These are phyloP conservation scores for Tilletia indica DNA, from an alignment of 1,284 basidiomycete species.

Conservation along the genomic window DNA sequence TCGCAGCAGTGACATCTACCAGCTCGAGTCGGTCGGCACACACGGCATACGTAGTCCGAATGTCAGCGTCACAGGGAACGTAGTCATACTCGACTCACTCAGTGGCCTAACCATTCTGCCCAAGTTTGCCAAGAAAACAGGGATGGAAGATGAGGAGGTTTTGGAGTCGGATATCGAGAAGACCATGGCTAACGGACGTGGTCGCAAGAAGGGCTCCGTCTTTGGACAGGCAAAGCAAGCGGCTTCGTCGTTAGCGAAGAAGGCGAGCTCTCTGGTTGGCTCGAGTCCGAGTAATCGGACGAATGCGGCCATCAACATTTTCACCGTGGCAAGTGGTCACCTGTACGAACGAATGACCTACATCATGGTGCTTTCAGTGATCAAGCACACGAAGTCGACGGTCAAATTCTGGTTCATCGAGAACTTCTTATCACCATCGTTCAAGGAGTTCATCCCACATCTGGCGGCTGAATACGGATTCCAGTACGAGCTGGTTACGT, in stretches of 20 bases:
- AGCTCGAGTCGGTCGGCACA: slow-evolving; percentile 69
- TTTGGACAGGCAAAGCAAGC: neutral
- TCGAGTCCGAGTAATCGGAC: slow-evolving; percentile 13
- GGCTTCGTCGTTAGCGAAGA: slow-evolving; percentile 1
- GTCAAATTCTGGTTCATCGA: slow-evolving; percentile 99
- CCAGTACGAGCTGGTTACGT: slow-evolving; percentile 93
- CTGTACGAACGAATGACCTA: slow-evolving; percentile 96
- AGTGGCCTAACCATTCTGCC: slow-evolving; percentile 86
- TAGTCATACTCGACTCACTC: slow-evolving; percentile 68
- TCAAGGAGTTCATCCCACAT: slow-evolving; percentile 92
- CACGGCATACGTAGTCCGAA: slow-evolving; percentile 77
- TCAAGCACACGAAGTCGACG: slow-evolving; percentile 83
- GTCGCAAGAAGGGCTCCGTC: neutral
- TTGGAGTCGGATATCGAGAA: slow-evolving; percentile 60
- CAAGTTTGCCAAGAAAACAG: slow-evolving; percentile 67
- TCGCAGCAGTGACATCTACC: slow-evolving; percentile 75
- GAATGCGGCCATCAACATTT: slow-evolving; percentile 83
- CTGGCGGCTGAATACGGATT: slow-evolving; percentile 85
- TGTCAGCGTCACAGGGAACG: slow-evolving; percentile 60
- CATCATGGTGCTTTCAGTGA: slow-evolving; percentile 95
- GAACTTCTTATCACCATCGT: slow-evolving; percentile 96
- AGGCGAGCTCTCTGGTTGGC: slow-evolving; percentile 2
- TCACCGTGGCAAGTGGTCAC: slow-evolving; percentile 93
- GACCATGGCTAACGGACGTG: slow-evolving; percentile 33
- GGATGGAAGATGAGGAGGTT: slow-evolving; percentile 79